phyloP scores from a whole-genome alignment of 495 filamentous ascomycete genomes.

The Lepraria neglecta region DNA sequence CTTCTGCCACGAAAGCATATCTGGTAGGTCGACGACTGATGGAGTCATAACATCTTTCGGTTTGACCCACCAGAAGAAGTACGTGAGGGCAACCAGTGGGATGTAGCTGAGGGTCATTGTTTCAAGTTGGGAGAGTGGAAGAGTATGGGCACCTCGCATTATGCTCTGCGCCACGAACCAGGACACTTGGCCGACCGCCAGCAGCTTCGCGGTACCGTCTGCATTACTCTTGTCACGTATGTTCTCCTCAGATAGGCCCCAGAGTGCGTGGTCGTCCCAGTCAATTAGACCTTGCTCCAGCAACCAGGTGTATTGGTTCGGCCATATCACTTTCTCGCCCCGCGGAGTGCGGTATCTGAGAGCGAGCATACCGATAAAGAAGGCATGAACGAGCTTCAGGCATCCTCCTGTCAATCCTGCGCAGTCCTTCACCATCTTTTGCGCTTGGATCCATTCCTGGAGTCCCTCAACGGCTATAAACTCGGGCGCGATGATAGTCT shows the following conservation, averaged over 20 bases:
- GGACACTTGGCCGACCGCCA: conserved; percentile 31
- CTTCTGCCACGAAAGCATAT: conserved; percentile 29
- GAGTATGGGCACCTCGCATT: conserved; percentile 28
- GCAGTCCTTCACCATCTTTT: conserved; percentile 30
- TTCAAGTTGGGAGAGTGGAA: conserved; percentile 36
- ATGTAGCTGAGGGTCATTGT: conserved; percentile 37
- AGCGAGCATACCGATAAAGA: conserved; percentile 39
- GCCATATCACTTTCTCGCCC: conserved; percentile 34
- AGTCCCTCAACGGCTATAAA: conserved; percentile 37
- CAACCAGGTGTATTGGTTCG: conserved; percentile 36
- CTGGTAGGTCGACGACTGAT: conserved; percentile 32
- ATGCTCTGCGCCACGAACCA: conserved; percentile 36
- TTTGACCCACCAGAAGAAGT: conserved; percentile 39
- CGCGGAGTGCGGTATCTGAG: conserved; percentile 31
- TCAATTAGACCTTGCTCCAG: conserved; percentile 29
- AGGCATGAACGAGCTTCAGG: conserved; percentile 33
- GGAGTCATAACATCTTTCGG: conserved; percentile 36
- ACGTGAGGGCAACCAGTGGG: conserved; percentile 33
- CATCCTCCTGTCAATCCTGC: conserved; percentile 22
- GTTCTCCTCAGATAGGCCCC: conserved; percentile 32
- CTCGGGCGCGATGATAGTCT: conserved; percentile 35
- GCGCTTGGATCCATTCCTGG: conserved; percentile 37
- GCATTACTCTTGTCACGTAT: conserved; percentile 39
- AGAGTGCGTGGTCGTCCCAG: conserved; percentile 30
- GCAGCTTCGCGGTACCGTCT: conserved; percentile 33